Base-by-base conservation (phyloP, 2,329 filamentous ascomycete genomes). In the Hymenoscyphus infarciens region DNA sequence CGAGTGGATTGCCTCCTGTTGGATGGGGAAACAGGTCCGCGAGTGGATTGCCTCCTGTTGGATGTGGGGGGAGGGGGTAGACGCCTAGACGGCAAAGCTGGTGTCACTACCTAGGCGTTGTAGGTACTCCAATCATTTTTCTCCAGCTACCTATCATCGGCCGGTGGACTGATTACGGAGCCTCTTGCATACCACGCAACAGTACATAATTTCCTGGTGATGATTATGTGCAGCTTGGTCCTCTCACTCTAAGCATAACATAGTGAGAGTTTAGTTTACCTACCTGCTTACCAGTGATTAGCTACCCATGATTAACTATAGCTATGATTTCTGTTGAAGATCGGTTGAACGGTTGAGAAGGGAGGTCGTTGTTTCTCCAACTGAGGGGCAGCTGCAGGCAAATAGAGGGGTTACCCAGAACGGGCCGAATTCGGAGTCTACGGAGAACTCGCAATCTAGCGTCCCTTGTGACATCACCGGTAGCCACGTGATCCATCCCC, bases 41-140 rank as follows among this genome's bases (percentile, higher is more conserved):
- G 42, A 49, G 42, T 49, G 42, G 42, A 45, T 45, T 45, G 39
- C 39, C 39, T 45, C 39, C n/a, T 45, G 39, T n/a, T 45, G 19
- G 42, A 22, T 19, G 19, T 49, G n/a, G 42, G 42, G 19, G 10
- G 42, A 19, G 10, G n/a, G 39, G 15, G 6, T 19, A 8, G 39
- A n/a, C 16, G 39, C 1, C 5, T 19, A 8, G 39, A n/a, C 16
- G 39, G 6, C 5, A 42, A 42, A 42, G 39, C 39, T 42, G 39
- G 39, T 19, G 39, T 42, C 39, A 42, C n/a, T n/a, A n/a, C n/a
- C n/a, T n/a, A n/a, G n/a, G n/a, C n/a, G n/a, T n/a, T n/a, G n/a
- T n/a, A n/a, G n/a, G n/a, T n/a, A n/a, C n/a, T 45, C 39, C 39
- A 45, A 45, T 45, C 39, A 45, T 19, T 45, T 45, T 5, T 19